A percentile compares a stretch with the other conserved stretches of the same genome.
Conservation (phyloP, 2,329 filamentous ascomycete species). For the Fusarium agapanthi region DNA sequence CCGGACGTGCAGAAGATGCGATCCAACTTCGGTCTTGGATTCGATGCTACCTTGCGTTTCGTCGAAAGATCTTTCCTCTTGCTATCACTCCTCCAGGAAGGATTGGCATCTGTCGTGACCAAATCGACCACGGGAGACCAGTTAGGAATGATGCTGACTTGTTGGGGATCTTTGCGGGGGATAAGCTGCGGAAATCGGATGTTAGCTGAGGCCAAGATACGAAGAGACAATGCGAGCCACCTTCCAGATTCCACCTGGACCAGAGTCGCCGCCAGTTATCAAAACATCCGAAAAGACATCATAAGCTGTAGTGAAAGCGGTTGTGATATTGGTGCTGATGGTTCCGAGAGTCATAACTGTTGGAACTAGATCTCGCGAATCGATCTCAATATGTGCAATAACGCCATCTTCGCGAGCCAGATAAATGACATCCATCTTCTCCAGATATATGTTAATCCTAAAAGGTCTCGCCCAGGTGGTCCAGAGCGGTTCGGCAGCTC, state of each 20-base stretch:
- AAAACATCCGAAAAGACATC: constrained; percentile 78
- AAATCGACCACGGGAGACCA: constrained; percentile 70
- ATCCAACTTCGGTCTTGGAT: constrained; percentile 52
- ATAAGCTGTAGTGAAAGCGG: constrained; percentile 81
- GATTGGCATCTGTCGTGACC: constrained; percentile 54
- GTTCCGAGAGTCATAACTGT: constrained; percentile 68
- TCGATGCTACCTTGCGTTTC: constrained; percentile 14
- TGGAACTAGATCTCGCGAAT: constrained; percentile 63
- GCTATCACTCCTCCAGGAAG: constrained; percentile 33
- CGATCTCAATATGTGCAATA: constrained; percentile 76
- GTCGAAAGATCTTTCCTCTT: neutral
- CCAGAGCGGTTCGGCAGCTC: constrained; percentile 69
- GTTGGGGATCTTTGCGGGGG: constrained; percentile 60
- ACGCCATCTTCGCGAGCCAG: constrained; percentile 88
- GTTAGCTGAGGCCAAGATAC: constrained; percentile 6
- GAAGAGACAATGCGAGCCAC: constrained; percentile 52
- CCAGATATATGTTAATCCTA: constrained; percentile 69
- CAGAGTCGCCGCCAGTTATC: constrained; percentile 79
- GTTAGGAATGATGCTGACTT: constrained; percentile 63
- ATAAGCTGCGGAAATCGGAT: constrained; percentile 52
- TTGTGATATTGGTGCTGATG: constrained; percentile 77
- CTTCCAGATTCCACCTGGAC: constrained; percentile 79
- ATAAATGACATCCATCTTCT: constrained; percentile 80
- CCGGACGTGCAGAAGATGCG: constrained; percentile 74
- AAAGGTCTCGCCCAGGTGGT: constrained; percentile 84